Percentiles rank a stretch among this genome's conserved stretches.
These are phyloP conservation scores for Gamarada debralockiae DNA, from an alignment of 495 filamentous ascomycete species.

Conservation along the genomic window DNA sequence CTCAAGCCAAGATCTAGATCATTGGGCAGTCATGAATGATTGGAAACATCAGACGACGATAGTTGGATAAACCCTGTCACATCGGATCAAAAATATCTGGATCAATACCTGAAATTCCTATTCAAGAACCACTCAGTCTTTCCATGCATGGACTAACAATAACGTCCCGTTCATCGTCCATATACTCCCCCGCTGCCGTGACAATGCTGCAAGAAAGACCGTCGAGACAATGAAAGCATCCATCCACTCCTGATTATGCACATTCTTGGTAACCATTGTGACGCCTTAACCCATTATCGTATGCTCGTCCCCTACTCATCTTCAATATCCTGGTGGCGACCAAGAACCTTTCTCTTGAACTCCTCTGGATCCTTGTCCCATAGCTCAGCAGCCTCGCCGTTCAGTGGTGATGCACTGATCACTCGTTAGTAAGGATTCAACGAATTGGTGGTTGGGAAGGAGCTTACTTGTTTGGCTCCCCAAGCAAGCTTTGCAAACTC, in stretches of 20 bases:
- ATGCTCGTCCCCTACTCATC: slow-evolving; percentile 38
- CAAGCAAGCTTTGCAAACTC: slow-evolving; percentile 90
- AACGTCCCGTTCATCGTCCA: slow-evolving; percentile 12
- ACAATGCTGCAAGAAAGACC: slow-evolving; percentile 20
- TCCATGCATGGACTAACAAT: slow-evolving; percentile 7
- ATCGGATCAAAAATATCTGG: not conserved
- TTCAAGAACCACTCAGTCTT: not conserved
- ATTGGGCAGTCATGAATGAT: too few relatives aligned
- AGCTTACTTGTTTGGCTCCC: slow-evolving; percentile 94
- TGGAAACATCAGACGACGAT: too few relatives aligned
- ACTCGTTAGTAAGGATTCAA: slow-evolving; percentile 10
- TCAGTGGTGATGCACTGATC: slow-evolving; percentile 82
- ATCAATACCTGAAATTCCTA: slow-evolving; percentile 8
- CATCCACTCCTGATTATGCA: slow-evolving; percentile 15
- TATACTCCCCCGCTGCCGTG: slow-evolving; percentile 19
- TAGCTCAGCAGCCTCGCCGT: slow-evolving; percentile 91
- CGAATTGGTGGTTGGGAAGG: not conserved
- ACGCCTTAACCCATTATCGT: slow-evolving; percentile 4
- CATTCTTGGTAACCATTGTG: slow-evolving; percentile 3
- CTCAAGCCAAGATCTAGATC: too few relatives aligned
- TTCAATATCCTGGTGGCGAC: slow-evolving; percentile 52
- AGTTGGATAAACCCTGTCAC: not conserved
- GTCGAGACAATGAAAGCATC: not conserved
- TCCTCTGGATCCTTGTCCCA: slow-evolving; percentile 89
- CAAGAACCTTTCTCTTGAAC: slow-evolving; percentile 71